A percentile compares a stretch with the other conserved stretches of the same genome.
Conservation (phyloP, 768 basidiomycete species). For the Filobasidium floriforme region DNA sequence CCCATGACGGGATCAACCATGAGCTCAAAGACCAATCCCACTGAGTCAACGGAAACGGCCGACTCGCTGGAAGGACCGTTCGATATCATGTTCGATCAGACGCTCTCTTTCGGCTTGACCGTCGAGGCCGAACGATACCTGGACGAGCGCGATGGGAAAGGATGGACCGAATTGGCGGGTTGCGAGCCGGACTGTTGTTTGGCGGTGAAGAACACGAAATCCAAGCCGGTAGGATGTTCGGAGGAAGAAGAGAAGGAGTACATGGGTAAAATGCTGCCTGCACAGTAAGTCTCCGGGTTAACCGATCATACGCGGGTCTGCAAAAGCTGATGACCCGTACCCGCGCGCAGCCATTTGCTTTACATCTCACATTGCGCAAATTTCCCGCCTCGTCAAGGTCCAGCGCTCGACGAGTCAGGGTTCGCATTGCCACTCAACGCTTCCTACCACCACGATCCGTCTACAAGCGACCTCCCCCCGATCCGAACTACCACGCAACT, state of each 20-base stretch:
- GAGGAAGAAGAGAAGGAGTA: not conserved
- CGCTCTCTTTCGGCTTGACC: not conserved
- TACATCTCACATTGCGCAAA: conserved; percentile 18
- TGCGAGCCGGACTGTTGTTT: conserved; percentile 6
- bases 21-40: not conserved
- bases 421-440: not conserved
- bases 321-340: not conserved
- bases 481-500: conserved; percentile 5
- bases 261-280: conserved; percentile 19
- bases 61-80: not conserved
- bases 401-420: not conserved
- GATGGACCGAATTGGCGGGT: not conserved
- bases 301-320: too few relatives aligned
- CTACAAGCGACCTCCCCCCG: not conserved
- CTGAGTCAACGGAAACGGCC: not conserved
- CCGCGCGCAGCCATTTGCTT: conserved; percentile 9
- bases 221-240: not conserved
- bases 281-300: conserved; percentile 11
- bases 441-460: not conserved
- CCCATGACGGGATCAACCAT: not conserved
- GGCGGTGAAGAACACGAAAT: not conserved
- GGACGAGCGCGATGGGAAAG: not conserved
- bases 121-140: not conserved
- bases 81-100: not conserved
- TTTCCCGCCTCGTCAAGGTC: conserved; percentile 3